Evolutionary conservation across 2,329 filamentous ascomycete species (phyloP).

Genomic region (Chrysosporium keratinophilum): DNA sequence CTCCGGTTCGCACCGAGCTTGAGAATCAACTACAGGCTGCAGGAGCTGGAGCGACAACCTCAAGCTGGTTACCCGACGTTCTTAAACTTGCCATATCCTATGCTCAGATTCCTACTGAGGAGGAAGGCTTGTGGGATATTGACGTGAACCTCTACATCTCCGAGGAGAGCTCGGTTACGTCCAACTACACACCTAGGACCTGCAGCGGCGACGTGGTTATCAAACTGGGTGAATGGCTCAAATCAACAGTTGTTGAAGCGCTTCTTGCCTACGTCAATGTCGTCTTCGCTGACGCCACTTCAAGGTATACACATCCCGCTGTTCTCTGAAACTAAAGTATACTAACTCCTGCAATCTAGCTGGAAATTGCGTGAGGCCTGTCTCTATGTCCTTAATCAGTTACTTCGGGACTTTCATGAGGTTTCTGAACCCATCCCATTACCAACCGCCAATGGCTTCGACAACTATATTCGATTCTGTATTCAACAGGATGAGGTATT

Average conservation of each 20-base stretch:
- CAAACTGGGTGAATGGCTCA: constrained; percentile 85
- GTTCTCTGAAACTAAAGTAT: constrained; percentile 10
- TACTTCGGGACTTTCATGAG: constrained; percentile 74
- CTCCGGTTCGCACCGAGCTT: constrained; percentile 81
- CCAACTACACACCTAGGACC: constrained; percentile 90
- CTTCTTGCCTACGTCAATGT: constrained; percentile 65
- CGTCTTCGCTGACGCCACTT: constrained; percentile 49
- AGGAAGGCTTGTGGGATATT: constrained; percentile 91
- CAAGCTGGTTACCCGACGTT: constrained; percentile 75
- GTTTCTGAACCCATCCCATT: constrained; percentile 59
- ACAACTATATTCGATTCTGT: constrained; percentile 69
- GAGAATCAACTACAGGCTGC: constrained; percentile 60
- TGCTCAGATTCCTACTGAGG: constrained; percentile 81
- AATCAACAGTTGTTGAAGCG: constrained; percentile 63
- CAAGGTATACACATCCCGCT: constrained; percentile 26
- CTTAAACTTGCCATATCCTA: constrained; percentile 78
- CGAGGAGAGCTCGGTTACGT: constrained; percentile 87
- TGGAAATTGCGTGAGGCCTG: constrained; percentile 68
- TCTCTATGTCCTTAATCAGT: constrained; percentile 73
- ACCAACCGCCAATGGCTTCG: constrained; percentile 60
- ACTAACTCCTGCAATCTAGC: constrained; percentile 26
- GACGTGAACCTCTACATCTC: constrained; percentile 92
- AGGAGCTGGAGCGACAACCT: constrained; percentile 50
- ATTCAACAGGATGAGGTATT: constrained; percentile 63
- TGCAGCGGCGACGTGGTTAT: constrained; percentile 86